Conservation (phyloP, 352 stramenopile species). For the Pythium insidiosum region DNA sequence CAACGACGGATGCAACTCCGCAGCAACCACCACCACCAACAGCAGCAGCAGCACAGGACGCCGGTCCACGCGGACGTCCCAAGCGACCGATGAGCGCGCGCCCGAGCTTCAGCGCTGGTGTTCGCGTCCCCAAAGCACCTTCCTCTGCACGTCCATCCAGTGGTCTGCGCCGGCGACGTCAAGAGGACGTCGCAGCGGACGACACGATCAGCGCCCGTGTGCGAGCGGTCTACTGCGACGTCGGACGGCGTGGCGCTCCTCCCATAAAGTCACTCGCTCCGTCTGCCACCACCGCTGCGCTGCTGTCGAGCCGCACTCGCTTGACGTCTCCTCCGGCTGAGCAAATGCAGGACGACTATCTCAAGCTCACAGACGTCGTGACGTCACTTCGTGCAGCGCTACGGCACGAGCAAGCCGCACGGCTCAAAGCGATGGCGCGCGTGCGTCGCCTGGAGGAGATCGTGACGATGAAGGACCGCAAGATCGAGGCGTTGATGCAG, state of each 20-base stretch:
- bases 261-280: background rate
- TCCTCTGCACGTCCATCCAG: conserved; percentile 2
- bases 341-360: conserved; percentile 59
- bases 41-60: no score
- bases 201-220: conserved; percentile 28
- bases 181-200: conserved; percentile 11
- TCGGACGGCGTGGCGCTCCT: conserved; percentile 6
- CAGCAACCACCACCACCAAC: no score
- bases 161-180: conserved; percentile 27
- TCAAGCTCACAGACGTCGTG: conserved; percentile 42
- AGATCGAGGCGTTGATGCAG: conserved; percentile 52
- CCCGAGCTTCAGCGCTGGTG: conserved; percentile 12
- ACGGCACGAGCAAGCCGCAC: conserved; percentile 41
- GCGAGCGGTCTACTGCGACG: conserved; percentile 40
- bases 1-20: no score
- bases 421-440: conserved; percentile 35
- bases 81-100: conserved; percentile 36
- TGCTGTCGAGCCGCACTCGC: conserved; percentile 31
- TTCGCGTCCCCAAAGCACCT: conserved; percentile 1
- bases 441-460: conserved; percentile 56
- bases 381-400: conserved; percentile 34
- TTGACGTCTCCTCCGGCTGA: no score
- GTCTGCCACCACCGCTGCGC: conserved; percentile 14
- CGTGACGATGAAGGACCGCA: conserved; percentile 54
- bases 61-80: background rate